These are phyloP conservation scores for Boletellus ananiceps DNA, from an alignment of 768 basidiomycete species.

Conservation along the genomic window DNA sequence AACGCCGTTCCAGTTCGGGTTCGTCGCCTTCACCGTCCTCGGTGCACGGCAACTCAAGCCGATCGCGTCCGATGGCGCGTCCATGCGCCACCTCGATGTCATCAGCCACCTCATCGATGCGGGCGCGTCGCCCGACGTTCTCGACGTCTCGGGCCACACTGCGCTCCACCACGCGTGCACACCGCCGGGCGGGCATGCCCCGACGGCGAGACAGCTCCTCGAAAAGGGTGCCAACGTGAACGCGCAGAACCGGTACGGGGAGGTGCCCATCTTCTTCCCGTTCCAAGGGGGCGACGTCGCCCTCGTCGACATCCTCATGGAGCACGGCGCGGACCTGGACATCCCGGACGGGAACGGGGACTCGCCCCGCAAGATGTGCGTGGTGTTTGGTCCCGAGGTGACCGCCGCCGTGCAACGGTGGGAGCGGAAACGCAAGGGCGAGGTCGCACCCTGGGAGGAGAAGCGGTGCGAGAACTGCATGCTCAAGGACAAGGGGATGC, in stretches of 20 bases:
- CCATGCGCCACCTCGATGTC: constrained; percentile 30
- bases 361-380: constrained; percentile 29
- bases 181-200: constrained; percentile 19
- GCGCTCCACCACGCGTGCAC: constrained; percentile 46
- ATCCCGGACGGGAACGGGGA: constrained; percentile 37
- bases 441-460: constrained; percentile 38
- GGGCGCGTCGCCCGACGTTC: constrained; percentile 38
- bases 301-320: constrained; percentile 44
- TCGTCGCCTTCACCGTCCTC: constrained; percentile 36
- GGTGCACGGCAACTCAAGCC: constrained; percentile 38
- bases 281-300: constrained; percentile 31
- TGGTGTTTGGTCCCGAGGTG: constrained; percentile 39
- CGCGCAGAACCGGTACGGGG: constrained; percentile 45
- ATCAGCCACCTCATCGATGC: constrained; percentile 39
- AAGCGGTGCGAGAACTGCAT: constrained; percentile 42
- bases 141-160: constrained; percentile 46
- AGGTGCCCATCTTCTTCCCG: constrained; percentile 36
- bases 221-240: constrained; percentile 46
- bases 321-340: constrained; percentile 44
- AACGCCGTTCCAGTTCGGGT: constrained; percentile 42
- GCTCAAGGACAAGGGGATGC: constrained; percentile 31
- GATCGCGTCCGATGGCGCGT: constrained; percentile 1
- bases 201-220: constrained; percentile 39
- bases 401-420: constrained; percentile 43
- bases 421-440: constrained; percentile 44